phyloP scores from a whole-genome alignment of 306 rosid species.

The Biancaea sappan region DNA sequence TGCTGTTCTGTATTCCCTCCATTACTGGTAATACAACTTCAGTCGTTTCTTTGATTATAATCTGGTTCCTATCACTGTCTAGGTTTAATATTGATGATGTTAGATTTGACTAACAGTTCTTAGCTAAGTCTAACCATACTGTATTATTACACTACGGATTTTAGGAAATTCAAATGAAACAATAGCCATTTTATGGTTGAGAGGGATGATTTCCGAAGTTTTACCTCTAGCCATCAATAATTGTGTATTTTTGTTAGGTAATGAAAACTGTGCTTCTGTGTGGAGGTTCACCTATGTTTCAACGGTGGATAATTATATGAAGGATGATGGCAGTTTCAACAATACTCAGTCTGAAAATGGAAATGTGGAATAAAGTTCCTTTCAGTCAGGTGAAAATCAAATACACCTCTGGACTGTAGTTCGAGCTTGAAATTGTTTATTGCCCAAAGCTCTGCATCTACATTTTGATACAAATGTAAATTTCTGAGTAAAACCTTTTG shows the following conservation, averaged over 20 bases:
- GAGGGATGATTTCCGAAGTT: not conserved
- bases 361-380: slow-evolving; percentile 33
- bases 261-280: slow-evolving; percentile 81
- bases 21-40: too few relatives aligned
- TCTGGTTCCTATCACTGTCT: too few relatives aligned
- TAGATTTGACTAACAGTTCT: slow-evolving; percentile 8
- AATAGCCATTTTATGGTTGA: not conserved
- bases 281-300: slow-evolving; percentile 80
- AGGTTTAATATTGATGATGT: too few relatives aligned
- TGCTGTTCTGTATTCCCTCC: too few relatives aligned
- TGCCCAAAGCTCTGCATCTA: slow-evolving; percentile 19
- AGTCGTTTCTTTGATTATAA: too few relatives aligned
- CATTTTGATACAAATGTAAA: not conserved
- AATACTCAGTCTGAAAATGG: slow-evolving; percentile 38
- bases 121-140: not conserved
- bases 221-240: slow-evolving; percentile 6
- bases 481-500: not conserved
- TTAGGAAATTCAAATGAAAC: slow-evolving; percentile 8
- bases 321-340: slow-evolving; percentile 24
- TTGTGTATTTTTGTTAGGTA: slow-evolving; percentile 51
- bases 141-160: not conserved
- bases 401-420: not conserved
- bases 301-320: slow-evolving; percentile 38
- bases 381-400: too few relatives aligned
- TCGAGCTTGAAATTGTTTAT: slow-evolving; percentile 20